phyloP scores from a whole-genome alignment of 768 basidiomycete species.

The Leccinum rimulosum region DNA sequence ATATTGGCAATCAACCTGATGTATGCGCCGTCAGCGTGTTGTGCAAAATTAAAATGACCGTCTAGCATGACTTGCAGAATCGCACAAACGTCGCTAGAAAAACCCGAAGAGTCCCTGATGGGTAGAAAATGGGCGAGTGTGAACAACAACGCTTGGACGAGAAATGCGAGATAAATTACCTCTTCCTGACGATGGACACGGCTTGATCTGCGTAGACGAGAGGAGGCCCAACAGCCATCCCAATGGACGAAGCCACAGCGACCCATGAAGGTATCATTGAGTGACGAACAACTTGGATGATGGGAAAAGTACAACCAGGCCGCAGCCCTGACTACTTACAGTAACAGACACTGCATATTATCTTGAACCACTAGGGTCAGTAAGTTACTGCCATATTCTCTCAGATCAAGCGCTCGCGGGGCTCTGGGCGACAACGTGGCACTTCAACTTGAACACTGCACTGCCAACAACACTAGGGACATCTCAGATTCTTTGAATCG shows the following conservation, averaged over 20 bases:
- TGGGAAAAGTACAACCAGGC: background rate
- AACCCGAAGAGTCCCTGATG: conserved; percentile 76
- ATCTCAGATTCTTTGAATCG: background rate
- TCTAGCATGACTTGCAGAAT: conserved; percentile 53
- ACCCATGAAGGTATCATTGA: conserved; percentile 57
- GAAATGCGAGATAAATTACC: conserved; percentile 37
- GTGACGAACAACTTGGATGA: background rate
- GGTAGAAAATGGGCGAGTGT: conserved; percentile 2
- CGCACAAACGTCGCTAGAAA: conserved; percentile 83
- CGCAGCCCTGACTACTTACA: background rate
- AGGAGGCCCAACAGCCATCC: conserved; percentile 84
- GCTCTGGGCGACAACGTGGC: conserved; percentile 11
- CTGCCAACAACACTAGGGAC: background rate
- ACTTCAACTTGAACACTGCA: background rate
- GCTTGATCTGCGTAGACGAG: conserved; percentile 85
- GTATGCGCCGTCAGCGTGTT: conserved; percentile 10
- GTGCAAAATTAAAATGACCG: background rate
- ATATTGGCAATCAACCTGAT: conserved; percentile 78
- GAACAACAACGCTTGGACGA: conserved; percentile 4
- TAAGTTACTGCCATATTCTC: background rate
- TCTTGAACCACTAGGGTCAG: no score
- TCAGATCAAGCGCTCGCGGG: conserved; percentile 3
- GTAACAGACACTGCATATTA: conserved; percentile 5
- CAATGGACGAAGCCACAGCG: conserved; percentile 64
- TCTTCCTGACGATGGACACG: conserved; percentile 74